Conservation (phyloP, 2,329 filamentous ascomycete genomes). For the Hymenotorrendiella dingleyae region DNA sequence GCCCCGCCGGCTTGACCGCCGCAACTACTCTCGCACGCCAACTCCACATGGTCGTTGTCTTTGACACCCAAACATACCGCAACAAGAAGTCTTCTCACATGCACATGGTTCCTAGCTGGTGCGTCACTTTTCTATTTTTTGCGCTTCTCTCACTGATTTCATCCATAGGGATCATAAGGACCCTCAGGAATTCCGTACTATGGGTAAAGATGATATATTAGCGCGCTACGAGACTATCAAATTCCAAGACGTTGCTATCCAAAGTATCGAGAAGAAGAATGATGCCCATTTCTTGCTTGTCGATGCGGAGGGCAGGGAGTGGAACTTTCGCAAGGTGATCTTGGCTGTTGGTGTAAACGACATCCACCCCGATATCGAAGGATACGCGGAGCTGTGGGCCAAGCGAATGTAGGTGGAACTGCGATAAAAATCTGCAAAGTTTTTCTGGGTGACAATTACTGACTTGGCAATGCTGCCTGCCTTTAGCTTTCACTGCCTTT, state of each 20-base stretch:
- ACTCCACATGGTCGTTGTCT: constrained; percentile 36
- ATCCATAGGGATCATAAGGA: constrained; percentile 32
- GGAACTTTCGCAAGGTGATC: neutral
- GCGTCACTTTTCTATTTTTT: too few relatives aligned
- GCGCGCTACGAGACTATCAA: constrained; percentile 32
- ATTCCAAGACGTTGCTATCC: constrained; percentile 25
- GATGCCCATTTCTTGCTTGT: constrained; percentile 30
- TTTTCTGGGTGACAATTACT: neutral
- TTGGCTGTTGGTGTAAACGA: constrained; percentile 1
- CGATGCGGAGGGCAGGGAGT: constrained; percentile 35
- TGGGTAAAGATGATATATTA: constrained; percentile 30
- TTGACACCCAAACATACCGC: constrained; percentile 38
- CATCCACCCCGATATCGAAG: constrained; percentile 3
- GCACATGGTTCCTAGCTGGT: constrained; percentile 37
- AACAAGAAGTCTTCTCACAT: constrained; percentile 38
- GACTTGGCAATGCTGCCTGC: neutral
- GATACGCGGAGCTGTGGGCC: constrained; percentile 1
- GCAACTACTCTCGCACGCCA: constrained; percentile 35
- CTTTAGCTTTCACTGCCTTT: constrained; percentile 5
- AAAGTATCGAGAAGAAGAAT: constrained; percentile 13
- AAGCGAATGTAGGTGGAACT: constrained; percentile 6
- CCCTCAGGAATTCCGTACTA: constrained; percentile 30
- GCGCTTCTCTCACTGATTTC: too few relatives aligned
- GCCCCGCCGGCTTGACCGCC: constrained; percentile 39
- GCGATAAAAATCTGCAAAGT: neutral